A percentile compares a stretch with the other conserved stretches of the same genome.
Evolutionary conservation across 2,329 filamentous ascomycete species (phyloP).

Genomic region (Colletotrichum gigasporum): DNA sequence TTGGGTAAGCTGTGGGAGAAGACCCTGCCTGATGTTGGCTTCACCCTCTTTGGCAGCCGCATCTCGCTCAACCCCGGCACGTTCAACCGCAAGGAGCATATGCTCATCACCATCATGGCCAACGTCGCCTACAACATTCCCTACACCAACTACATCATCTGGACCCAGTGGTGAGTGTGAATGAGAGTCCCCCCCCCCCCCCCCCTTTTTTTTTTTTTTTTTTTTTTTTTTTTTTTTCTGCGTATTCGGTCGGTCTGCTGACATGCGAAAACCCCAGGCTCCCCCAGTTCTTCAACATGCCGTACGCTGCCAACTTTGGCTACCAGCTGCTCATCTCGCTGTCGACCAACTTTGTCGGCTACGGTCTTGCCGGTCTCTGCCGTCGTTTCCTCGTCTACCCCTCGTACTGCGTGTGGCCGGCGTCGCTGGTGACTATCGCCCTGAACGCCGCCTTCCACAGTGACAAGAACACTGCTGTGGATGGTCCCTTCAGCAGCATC

Average conservation of each 20-base stretch:
- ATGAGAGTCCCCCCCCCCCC: no score
- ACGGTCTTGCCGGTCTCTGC: constrained; percentile 53
- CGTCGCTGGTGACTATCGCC: constrained; percentile 53
- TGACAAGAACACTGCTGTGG: constrained; percentile 39
- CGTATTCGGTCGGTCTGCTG: neutral
- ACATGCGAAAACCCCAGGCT: constrained; percentile 32
- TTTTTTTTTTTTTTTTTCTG: neutral
- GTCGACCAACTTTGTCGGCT: constrained; percentile 59
- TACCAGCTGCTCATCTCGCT: constrained; percentile 56
- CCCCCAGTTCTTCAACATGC: constrained; percentile 53
- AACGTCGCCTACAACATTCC: constrained; percentile 55
- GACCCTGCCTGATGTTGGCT: constrained; percentile 43
- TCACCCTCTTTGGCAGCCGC: constrained; percentile 42
- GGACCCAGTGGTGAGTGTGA: constrained; percentile 43
- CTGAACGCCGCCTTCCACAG: constrained; percentile 53
- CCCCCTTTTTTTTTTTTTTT: no score
- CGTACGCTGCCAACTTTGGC: constrained; percentile 49
- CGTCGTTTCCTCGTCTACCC: constrained; percentile 57
- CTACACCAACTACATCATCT: constrained; percentile 55
- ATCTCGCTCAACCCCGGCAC: constrained; percentile 57
- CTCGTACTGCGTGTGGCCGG: constrained; percentile 57
- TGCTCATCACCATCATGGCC: constrained; percentile 63
- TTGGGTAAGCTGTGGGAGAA: constrained; percentile 45
- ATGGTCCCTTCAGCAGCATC: constrained; percentile 43
- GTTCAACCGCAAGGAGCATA: constrained; percentile 64